These are phyloP conservation scores for Mycogone perniciosa DNA, from an alignment of 2,329 filamentous ascomycete genomes.

Conservation along the genomic window DNA sequence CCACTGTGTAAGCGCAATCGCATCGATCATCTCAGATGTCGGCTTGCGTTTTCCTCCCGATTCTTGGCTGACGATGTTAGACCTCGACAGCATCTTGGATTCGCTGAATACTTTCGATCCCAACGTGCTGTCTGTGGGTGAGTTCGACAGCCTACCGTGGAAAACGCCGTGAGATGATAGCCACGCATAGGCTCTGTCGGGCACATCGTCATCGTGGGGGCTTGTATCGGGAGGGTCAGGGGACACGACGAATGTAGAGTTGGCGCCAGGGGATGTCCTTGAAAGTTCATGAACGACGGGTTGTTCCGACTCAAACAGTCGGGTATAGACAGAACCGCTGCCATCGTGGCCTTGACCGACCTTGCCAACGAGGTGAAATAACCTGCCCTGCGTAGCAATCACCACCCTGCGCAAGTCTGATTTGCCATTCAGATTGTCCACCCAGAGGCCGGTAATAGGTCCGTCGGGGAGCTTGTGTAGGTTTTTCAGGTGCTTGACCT, in stretches of 20 bases:
- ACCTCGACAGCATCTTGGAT: conserved; percentile 68
- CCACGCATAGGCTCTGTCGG: conserved; percentile 82
- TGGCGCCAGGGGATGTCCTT: conserved; percentile 46
- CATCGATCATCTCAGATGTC: conserved; percentile 66
- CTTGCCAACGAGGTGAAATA: conserved; percentile 77
- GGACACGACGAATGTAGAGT: conserved; percentile 65
- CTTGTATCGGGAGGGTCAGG: conserved; percentile 59
- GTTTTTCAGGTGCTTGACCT: conserved; percentile 84
- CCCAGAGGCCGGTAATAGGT: conserved; percentile 79
- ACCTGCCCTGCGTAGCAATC: conserved; percentile 67
- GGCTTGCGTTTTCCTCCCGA: conserved; percentile 58
- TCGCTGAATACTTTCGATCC: conserved; percentile 71
- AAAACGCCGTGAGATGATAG: conserved; percentile 80
- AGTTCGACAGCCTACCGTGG: conserved; percentile 69
- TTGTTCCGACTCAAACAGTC: conserved; percentile 80
- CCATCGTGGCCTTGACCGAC: conserved; percentile 71
- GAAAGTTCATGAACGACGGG: conserved; percentile 69
- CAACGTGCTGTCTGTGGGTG: conserved; percentile 53
- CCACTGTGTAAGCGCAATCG: conserved; percentile 86
- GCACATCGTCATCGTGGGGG: conserved; percentile 52
- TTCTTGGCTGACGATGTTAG: conserved; percentile 65
- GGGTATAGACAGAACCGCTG: conserved; percentile 77
- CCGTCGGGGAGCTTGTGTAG: conserved; percentile 79
- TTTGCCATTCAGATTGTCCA: conserved; percentile 63
- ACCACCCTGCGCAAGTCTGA: conserved; percentile 71